Base-by-base conservation (phyloP, 805 yeast species). In the Kazachstania bromeliacearum region DNA sequence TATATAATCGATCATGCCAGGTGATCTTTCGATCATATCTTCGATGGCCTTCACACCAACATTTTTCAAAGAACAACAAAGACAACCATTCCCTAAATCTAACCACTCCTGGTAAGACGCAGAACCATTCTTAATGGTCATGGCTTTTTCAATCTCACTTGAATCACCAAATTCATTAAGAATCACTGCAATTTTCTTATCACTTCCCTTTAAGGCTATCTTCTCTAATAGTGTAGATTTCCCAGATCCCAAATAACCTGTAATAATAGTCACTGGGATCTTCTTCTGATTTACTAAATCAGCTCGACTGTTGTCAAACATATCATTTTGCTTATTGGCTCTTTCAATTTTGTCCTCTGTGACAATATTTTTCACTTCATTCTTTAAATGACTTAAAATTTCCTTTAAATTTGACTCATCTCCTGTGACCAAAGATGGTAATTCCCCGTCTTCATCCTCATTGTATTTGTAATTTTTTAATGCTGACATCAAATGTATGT, bases 231-330 rank as follows among this genome's bases (percentile, higher is more conserved):
- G 60, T 0, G 97, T 89, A 0, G 92, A 80, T 52, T 92, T 92
- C 2, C 98, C 98, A 9, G 95, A 80, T 1, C 98, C 98, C 27
- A 92, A 62, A 53, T 88, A 92, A 2, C 98, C 98, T 0, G 98
- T 89, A 26, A 92, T 77, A 12, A 92, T 85, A 0, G 96, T 85
- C 13, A 92, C 76, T 1, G 98, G 98, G 4, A 88, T 88, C 53
- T 75, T 78, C 12, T 35, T 28, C n/a, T n/a, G 12, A 12, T 7
- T 5, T 7, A 16, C 28, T 6, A 5, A 7, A 7, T 16, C 28
- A 7, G 10, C 6, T 21, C n/a, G 16, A n/a, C 27, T 8, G 3
- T 27, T 34, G 10, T 10, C 32, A 12, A 29, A 14, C 7, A 12
- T 13, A 8, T 29, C 36, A 22, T 36, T 38, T 16, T 44, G 47